Percentiles rank a stretch among this genome's conserved stretches.
Conservation (phyloP, 805 yeast genomes). For the Pichia eremophila region DNA sequence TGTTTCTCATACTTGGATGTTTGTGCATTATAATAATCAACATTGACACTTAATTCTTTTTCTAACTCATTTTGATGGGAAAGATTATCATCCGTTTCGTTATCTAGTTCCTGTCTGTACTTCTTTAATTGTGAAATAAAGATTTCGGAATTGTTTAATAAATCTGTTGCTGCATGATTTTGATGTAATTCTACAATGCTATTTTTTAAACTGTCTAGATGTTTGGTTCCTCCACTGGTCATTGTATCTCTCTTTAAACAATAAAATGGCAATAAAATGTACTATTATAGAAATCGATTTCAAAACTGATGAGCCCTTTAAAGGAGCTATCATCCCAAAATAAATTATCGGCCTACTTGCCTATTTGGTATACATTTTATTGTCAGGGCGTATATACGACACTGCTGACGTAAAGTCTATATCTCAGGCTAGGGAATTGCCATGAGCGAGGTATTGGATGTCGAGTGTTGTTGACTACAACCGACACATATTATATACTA, state of each 20-base stretch:
- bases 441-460: no score
- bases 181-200: conserved; percentile 33
- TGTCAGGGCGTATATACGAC: no score
- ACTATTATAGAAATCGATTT: no score
- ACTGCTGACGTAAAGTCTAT: no score
- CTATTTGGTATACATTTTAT: background rate
- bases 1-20: conserved; percentile 8
- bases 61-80: background rate
- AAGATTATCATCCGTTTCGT: background rate
- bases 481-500: no score
- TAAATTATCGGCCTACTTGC: background rate
- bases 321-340: background rate
- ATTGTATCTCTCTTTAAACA: background rate
- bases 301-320: background rate
- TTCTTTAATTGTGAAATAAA: conserved; percentile 1
- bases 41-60: background rate
- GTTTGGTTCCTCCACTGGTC: background rate
- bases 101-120: background rate
- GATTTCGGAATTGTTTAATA: conserved; percentile 25
- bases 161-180: conserved; percentile 44
- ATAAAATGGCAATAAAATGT: no score
- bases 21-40: conserved; percentile 3
- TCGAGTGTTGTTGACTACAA: no score
- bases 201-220: background rate
- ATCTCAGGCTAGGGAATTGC: no score